phyloP scores from a whole-genome alignment of 306 rosid genomes.

The Nissolia schottii region DNA sequence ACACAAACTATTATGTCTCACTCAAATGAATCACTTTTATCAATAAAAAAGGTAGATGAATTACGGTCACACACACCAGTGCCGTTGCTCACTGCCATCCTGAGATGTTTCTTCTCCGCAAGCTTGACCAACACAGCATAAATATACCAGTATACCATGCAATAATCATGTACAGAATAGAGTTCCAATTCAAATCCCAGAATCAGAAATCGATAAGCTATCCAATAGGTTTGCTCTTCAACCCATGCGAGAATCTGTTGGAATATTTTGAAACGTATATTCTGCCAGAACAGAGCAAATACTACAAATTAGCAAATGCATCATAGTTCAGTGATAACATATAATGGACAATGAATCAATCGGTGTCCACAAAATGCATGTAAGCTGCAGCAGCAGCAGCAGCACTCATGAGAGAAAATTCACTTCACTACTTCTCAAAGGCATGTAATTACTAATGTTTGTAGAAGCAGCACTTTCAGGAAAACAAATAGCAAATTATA shows the following conservation, averaged over 20 bases:
- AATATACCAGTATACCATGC: constrained; percentile 97
- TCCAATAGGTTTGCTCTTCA: constrained; percentile 96
- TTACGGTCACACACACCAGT: constrained; percentile 43
- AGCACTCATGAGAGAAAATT: neutral
- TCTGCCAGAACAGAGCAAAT: constrained; percentile 60
- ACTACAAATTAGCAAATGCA: neutral
- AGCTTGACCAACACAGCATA: constrained; percentile 72
- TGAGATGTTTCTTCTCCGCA: constrained; percentile 73
- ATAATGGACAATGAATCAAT: constrained; percentile 10
- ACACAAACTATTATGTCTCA: constrained; percentile 3
- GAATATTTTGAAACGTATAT: constrained; percentile 55
- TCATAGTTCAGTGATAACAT: constrained; percentile 1
- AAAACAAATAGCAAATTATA: neutral
- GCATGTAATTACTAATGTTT: neutral
- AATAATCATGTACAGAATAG: constrained; percentile 81
- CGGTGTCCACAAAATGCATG: neutral
- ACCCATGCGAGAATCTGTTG: constrained; percentile 86
- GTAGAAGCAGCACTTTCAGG: neutral
- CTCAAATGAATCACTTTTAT: neutral
- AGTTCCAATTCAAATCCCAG: constrained; percentile 94
- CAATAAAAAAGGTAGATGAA: constrained; percentile 10
- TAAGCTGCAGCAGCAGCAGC: neutral
- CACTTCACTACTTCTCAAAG: constrained; percentile 9
- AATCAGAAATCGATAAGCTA: constrained; percentile 83
- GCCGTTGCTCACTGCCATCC: constrained; percentile 44